Conservation (phyloP, 1,139 yeast genomes). For the Blastobotrys serpentis region DNA sequence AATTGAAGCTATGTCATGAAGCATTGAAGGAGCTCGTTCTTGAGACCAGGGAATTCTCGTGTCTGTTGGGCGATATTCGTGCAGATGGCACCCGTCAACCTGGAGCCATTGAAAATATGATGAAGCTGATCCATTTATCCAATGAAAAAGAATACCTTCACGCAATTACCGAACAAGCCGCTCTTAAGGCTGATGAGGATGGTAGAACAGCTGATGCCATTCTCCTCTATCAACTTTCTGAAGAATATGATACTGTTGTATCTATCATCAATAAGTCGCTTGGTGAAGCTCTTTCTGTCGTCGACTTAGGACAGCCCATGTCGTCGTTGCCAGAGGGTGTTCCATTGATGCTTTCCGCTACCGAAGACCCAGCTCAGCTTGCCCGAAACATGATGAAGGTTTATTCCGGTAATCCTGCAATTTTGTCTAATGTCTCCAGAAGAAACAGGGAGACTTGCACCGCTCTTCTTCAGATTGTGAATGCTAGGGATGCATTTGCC, state of each 20-base stretch:
- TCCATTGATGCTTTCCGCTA: constrained; percentile 35
- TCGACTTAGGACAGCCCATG: constrained; percentile 69
- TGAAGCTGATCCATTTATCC: constrained; percentile 60
- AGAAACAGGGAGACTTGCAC: constrained; percentile 56
- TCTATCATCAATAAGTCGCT: constrained; percentile 69
- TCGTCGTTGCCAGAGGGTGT: constrained; percentile 27
- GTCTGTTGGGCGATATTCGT: constrained; percentile 76
- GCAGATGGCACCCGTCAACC: constrained; percentile 75
- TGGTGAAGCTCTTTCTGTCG: constrained; percentile 74
- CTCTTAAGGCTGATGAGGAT: constrained; percentile 85
- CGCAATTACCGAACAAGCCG: constrained; percentile 80
- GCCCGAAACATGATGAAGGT: constrained; percentile 42
- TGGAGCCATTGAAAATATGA: constrained; percentile 81
- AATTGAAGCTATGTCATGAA: constrained; percentile 63
- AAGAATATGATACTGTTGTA: constrained; percentile 85
- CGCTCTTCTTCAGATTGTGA: constrained; percentile 62
- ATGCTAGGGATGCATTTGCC: constrained; percentile 62
- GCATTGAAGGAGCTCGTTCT: constrained; percentile 81
- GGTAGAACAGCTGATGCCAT: constrained; percentile 88
- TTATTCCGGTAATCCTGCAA: constrained; percentile 37
- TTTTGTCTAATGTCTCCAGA: constrained; percentile 34
- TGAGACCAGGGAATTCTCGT: constrained; percentile 80
- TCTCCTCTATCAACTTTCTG: constrained; percentile 79
- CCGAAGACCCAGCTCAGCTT: constrained; percentile 42
- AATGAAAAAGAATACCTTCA: constrained; percentile 56